Evolutionary conservation across 441 rosid genomes (phyloP).

Genomic region (Populus hybrid): DNA sequence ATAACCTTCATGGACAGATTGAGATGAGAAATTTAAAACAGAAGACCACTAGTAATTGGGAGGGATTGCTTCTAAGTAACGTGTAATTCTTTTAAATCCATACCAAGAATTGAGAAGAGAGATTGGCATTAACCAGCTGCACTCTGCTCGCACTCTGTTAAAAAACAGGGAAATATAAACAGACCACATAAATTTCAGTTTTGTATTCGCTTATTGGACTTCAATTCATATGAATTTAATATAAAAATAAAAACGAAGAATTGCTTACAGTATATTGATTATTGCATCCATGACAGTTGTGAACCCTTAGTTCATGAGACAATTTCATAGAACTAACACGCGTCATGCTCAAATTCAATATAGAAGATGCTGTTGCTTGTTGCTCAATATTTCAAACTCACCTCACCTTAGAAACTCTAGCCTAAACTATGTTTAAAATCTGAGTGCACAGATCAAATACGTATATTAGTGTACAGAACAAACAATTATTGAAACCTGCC

Average conservation of each 20-base stretch:
- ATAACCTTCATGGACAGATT: not conserved
- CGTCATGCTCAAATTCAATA: conserved; percentile 40
- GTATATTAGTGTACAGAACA: not conserved
- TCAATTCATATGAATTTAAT: not conserved
- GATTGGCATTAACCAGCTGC: conserved; percentile 34
- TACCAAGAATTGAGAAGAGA: conserved; percentile 41
- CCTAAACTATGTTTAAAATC: not conserved
- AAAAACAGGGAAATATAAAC: not conserved
- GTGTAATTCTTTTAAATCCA: not conserved
- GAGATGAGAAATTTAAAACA: conserved; percentile 4
- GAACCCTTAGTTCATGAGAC: conserved; percentile 50
- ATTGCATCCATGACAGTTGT: conserved; percentile 37
- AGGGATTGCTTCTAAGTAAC: not conserved
- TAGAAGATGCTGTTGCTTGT: conserved; percentile 21
- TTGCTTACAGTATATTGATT: conserved; percentile 40
- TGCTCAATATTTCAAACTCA: conserved; percentile 18
- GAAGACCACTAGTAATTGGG: not conserved
- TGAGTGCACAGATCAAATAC: conserved; percentile 8
- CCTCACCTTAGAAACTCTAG: not conserved
- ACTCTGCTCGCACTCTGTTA: conserved; percentile 43
- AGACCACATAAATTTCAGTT: not conserved
- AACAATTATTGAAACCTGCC: not conserved
- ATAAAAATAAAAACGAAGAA: not conserved
- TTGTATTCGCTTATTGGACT: not conserved
- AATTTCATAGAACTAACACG: conserved; percentile 44